Evolutionary conservation across 179 eudicot species (phyloP).

Genomic region (Actinidia chinensis): DNA sequence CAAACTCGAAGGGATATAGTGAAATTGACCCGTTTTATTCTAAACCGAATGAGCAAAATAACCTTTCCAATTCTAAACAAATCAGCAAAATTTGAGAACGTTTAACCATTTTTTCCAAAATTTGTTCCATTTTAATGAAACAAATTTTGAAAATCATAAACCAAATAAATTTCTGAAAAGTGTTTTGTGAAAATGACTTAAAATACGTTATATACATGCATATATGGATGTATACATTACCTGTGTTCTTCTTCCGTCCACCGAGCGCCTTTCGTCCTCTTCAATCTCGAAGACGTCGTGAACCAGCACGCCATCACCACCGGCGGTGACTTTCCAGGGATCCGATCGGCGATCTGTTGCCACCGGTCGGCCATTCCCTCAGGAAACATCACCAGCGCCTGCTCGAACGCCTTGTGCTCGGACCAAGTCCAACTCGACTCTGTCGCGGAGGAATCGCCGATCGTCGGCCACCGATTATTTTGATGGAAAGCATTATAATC

Average conservation of each 20-base stretch:
- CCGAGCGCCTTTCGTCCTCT: conserved; percentile 84
- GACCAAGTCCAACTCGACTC: conserved; percentile 45
- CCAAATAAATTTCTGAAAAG: too few species aligned
- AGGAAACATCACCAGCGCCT: conserved; percentile 51
- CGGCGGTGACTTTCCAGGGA: conserved; percentile 58
- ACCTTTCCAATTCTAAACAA: too few species aligned
- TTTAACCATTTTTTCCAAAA: too few species aligned
- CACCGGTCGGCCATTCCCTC: conserved; percentile 48
- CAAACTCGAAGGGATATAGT: too few species aligned
- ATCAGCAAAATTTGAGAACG: too few species aligned
- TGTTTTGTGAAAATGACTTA: too few species aligned
- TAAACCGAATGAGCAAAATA: too few species aligned
- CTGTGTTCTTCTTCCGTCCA: conserved; percentile 98
- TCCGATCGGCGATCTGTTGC: conserved; percentile 50
- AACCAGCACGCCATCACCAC: conserved; percentile 49
- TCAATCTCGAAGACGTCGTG: conserved; percentile 74
- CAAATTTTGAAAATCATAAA: too few species aligned
- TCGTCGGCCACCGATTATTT: conserved; percentile 4
- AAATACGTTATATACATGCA: too few species aligned
- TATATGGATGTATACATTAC: conserved; percentile 25
- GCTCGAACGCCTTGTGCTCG: conserved; percentile 78
- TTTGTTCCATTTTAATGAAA: too few species aligned
- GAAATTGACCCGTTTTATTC: too few species aligned
- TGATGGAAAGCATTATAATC: too few species aligned
- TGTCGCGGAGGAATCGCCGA: not conserved